Base-by-base conservation (phyloP, 1,284 basidiomycete species). In the Pascua sp. region DNA sequence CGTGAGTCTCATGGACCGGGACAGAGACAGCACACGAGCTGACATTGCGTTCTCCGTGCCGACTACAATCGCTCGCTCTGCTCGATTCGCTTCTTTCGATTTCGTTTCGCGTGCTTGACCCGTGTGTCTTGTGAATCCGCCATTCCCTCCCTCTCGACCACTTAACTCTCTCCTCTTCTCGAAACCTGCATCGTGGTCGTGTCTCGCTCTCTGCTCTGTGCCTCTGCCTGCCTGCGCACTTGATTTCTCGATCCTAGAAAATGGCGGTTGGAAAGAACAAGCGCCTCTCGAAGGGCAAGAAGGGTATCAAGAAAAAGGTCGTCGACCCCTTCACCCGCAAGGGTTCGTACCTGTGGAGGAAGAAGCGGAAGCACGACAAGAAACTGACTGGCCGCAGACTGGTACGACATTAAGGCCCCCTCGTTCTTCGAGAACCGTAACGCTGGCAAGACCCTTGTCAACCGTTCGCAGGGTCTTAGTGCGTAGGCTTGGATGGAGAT, bases 301-400 rank as follows among this genome's bases (percentile, higher is more conserved):
- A 98, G 85, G 93, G 94, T 79, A 87, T 96, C 84, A 96, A 97
- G 85, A 96, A 97, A 84, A 95, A 95, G 86, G 91, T 95, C 79
- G 93, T 98, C 70, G 96, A 99, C 85, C 93, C 96, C 70, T 98
- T 99, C 90, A 88, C 95, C 71, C 89, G 95, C 82, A 99, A 99
- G 84, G 95, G 92, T 80, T 54, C 56, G 79, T 67, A 47, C 32
- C 32, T 17, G 15, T 15, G 12, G 42, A 49, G 48, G 16, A 10
- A 9, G 49, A 47, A 10, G 17, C 12, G 11, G 15, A 47, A 39
- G 0, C 7, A 15, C 44, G 44, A 37, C 39, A 17, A 43, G 12
- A 13, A 9, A 17, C 8, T 8, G 46, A 39, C 45, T 36, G 38
- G 42, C 24, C 40, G n/a, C 67, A 94, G 93, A 98, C 76, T 98